These are phyloP conservation scores for Baudoinia panamericana DNA, from an alignment of 495 filamentous ascomycete genomes.

Conservation along the genomic window DNA sequence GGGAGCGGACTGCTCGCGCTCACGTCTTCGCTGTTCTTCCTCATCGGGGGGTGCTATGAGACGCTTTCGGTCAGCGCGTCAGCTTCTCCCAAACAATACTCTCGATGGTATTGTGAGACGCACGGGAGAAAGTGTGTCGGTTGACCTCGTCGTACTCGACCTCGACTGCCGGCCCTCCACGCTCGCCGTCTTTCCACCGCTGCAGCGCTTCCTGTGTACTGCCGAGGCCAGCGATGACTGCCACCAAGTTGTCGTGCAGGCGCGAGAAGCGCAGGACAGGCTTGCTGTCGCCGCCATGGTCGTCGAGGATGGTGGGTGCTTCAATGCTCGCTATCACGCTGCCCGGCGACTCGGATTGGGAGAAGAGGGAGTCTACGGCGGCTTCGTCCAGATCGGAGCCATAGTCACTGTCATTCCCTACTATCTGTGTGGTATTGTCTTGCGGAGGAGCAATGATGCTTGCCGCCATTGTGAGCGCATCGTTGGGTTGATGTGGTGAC, in stretches of 20 bases:
- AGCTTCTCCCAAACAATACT: slow-evolving; percentile 1
- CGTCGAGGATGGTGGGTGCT: slow-evolving; percentile 9
- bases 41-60: slow-evolving; percentile 19
- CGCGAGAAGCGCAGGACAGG: slow-evolving; percentile 4
- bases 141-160: slow-evolving; percentile 24
- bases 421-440: slow-evolving; percentile 3
- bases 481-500: not conserved
- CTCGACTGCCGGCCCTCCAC: slow-evolving; percentile 16
- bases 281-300: slow-evolving; percentile 8
- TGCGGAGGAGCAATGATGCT: not conserved
- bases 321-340: slow-evolving; percentile 21
- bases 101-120: not conserved
- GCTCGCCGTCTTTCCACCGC: not conserved
- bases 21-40: not conserved
- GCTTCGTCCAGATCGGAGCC: slow-evolving; percentile 29
- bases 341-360: slow-evolving; percentile 11
- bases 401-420: slow-evolving; percentile 26
- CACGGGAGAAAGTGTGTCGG: slow-evolving; percentile 14
- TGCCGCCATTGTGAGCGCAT: slow-evolving; percentile 11
- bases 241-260: not conserved
- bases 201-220: not conserved
- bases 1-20: not conserved
- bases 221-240: not conserved
- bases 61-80: slow-evolving; percentile 30
- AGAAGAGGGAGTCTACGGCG: slow-evolving; percentile 21